Evolutionary conservation across 768 basidiomycete genomes (phyloP), one percentile per base, ranked within the genome.

Genomic region (Clathrus columnatus): DNA sequence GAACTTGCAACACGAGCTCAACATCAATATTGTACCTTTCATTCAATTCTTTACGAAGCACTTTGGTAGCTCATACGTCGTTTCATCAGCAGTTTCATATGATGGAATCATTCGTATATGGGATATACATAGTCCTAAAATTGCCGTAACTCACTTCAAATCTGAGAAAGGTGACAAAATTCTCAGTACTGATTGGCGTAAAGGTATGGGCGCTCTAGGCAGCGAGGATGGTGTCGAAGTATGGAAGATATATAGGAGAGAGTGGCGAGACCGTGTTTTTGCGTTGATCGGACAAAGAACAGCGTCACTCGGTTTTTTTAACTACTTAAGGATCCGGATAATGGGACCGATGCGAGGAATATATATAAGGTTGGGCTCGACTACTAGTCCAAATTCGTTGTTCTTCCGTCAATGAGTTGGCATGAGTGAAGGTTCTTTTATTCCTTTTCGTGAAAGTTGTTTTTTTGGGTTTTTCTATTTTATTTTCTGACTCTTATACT

Each of bases 31-130:
- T 75, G 2, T 71, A 72, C 5, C 75, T 87, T 60, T 41, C 72
- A 54, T 85, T 89, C 62, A 75, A 84, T 5, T 73, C 85, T 0
- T 83, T 82, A 16, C 85, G 87, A 0, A 82, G 85, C 0, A 83
- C 80, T 53, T 67, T 90, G n/a, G 68, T 73, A 1, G 54, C 70
- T 60, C 67, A 64, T 28, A 28, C 21, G 28, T 52, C 51, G 56
- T 17, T 57, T 65, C 5, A 70, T 84, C n/a, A 87, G 79, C 0
- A 89, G 87, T 4, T n/a, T 78, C 82, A 0, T 89, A 91, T 63
- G 89, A 92, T 56, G 87, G 90, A 10, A 69, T 83, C 1, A 85
- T 83, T 0, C 73, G 87, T 4, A 64, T 91, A 2, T 92, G 87
- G 87, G 89, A 92, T 64, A 64, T 88, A 23, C 75, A 87, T 3